phyloP scores from a whole-genome alignment of 345 rosid genomes.

The Nephelium lappaceum region DNA sequence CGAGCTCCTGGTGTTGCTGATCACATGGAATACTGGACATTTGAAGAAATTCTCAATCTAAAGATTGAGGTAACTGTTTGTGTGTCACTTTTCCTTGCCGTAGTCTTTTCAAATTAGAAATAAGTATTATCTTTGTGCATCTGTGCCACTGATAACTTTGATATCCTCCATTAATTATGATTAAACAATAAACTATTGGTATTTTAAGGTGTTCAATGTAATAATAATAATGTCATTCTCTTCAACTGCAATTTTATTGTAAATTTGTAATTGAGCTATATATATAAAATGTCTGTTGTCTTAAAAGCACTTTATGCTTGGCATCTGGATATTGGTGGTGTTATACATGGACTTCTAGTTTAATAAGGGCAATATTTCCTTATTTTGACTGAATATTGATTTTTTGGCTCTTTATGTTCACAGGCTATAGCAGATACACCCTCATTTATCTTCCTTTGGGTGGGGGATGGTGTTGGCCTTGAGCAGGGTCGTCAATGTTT shows the following conservation, averaged over 20 bases:
- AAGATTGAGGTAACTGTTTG: constrained; percentile 78
- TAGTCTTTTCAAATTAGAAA: constrained; percentile 1
- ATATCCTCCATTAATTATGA: not conserved
- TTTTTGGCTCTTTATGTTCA: constrained; percentile 13
- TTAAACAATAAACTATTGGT: not conserved
- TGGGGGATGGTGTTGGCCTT: constrained; percentile 96
- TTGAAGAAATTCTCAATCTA: constrained; percentile 90
- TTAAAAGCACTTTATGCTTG: not conserved
- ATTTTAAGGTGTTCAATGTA: not conserved
- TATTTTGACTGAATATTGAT: constrained; percentile 1
- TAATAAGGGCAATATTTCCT: not conserved
- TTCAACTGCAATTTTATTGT: not conserved
- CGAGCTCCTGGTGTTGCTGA: constrained; percentile 99
- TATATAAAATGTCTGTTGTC: not conserved
- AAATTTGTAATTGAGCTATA: not conserved
- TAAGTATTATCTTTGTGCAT: constrained; percentile 15
- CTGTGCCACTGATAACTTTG: not conserved
- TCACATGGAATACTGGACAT: constrained; percentile 96
- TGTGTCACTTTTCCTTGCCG: constrained; percentile 10
- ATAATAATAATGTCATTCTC: not conserved
- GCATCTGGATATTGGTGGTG: not conserved
- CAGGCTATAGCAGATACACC: constrained; percentile 99
- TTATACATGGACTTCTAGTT: not conserved
- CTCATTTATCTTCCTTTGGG: constrained; percentile 98
- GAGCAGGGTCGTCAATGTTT: constrained; percentile 98